Evolutionary conservation across 257 asterid genomes (phyloP).

Genomic region (Cruciata laevipes): DNA sequence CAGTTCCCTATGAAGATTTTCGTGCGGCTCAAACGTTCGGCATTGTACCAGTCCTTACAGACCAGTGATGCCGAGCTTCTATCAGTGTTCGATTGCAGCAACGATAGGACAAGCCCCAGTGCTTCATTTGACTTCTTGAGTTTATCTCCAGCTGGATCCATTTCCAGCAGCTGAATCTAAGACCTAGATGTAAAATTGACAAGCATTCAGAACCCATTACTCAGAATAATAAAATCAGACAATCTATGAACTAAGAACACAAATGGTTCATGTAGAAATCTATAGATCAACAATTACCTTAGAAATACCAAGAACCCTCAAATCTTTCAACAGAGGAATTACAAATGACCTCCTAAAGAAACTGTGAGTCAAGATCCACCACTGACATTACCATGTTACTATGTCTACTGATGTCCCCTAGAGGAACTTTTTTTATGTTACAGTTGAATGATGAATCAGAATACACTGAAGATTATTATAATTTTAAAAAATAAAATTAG

Average conservation of each 20-base stretch:
- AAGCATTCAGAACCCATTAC: background rate
- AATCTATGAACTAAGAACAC: background rate
- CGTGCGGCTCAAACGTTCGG: slow-evolving; percentile 72
- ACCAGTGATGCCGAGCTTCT: slow-evolving; percentile 70
- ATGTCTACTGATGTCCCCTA: background rate
- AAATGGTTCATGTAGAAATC: background rate
- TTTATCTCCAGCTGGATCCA: slow-evolving; percentile 46
- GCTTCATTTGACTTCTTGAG: slow-evolving; percentile 54
- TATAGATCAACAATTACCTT: background rate
- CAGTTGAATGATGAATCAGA: background rate
- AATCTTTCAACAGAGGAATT: background rate
- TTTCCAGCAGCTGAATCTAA: slow-evolving; percentile 20
- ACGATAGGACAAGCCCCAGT: slow-evolving; percentile 60
- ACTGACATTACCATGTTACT: background rate
- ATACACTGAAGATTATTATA: background rate
- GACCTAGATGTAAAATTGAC: slow-evolving; percentile 5
- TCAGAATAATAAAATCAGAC: slow-evolving; percentile 14
- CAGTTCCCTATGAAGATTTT: slow-evolving; percentile 74
- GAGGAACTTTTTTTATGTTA: background rate
- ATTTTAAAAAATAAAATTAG: too few species aligned
- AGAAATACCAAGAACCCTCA: background rate
- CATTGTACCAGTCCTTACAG: slow-evolving; percentile 72
- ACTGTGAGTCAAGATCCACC: slow-evolving; percentile 16
- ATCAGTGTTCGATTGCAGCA: slow-evolving; percentile 52
- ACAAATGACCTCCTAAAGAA: background rate